phyloP scores from a whole-genome alignment of 176 grass and related monocot species.

The Panicum miliaceum region DNA sequence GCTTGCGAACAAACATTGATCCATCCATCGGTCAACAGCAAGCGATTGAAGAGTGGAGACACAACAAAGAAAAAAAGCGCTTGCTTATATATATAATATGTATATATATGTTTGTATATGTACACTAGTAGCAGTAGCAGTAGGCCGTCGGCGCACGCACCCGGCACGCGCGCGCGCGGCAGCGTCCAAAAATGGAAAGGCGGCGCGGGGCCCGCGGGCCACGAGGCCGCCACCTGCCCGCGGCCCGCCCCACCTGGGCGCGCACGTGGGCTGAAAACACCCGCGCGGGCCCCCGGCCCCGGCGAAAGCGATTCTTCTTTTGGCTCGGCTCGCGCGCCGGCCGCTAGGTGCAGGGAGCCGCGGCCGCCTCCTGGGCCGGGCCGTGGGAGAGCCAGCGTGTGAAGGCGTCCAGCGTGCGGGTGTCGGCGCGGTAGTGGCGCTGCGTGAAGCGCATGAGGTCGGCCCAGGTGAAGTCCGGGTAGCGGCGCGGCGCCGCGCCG shows the following conservation, averaged over 20 bases:
- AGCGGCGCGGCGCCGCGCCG: slow-evolving; percentile 38
- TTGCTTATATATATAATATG: slow-evolving; percentile 10
- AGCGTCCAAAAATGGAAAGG: slow-evolving; percentile 62
- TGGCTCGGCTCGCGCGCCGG: neutral
- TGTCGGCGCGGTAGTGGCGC: slow-evolving; percentile 81
- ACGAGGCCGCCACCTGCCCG: slow-evolving; percentile 35
- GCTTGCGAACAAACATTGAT: neutral
- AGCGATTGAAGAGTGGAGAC: too few relatives aligned
- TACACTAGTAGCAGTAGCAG: slow-evolving; percentile 14
- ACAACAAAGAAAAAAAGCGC: neutral
- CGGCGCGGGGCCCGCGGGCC: slow-evolving; percentile 24
- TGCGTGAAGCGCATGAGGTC: slow-evolving; percentile 90
- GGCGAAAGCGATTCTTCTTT: neutral
- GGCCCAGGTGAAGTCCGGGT: slow-evolving; percentile 96
- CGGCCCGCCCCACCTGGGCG: slow-evolving; percentile 15
- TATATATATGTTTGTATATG: slow-evolving; percentile 6
- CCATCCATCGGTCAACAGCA: neutral
- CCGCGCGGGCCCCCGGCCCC: slow-evolving; percentile 6
- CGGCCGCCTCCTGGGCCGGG: slow-evolving; percentile 6
- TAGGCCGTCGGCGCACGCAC: neutral
- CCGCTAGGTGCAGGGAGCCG: neutral
- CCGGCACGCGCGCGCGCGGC: neutral
- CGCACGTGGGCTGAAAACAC: slow-evolving; percentile 25
- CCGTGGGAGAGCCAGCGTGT: slow-evolving; percentile 50
- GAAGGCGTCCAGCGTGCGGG: slow-evolving; percentile 75